Conservation (phyloP, 345 rosid species). For the Murraya paniculata region DNA sequence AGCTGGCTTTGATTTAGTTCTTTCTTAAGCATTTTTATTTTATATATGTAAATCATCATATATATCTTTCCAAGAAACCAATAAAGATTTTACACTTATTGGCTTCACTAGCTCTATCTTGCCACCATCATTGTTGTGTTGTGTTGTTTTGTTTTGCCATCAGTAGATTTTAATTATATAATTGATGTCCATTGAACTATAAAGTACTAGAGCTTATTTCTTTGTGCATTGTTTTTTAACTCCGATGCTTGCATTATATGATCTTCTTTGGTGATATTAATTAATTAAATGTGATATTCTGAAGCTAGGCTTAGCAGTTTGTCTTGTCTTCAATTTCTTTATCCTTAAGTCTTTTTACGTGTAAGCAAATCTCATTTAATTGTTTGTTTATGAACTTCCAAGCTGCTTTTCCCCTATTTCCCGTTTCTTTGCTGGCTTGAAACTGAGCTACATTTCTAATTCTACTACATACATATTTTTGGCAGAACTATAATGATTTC, state of each 20-base stretch:
- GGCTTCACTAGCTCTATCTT: neutral
- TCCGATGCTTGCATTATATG: constrained; percentile 13
- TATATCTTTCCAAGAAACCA: constrained; percentile 1
- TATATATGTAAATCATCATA: neutral
- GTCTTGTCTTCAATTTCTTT: constrained; percentile 29
- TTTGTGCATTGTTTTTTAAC: neutral
- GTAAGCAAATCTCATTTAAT: constrained; percentile 3
- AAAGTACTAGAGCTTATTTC: neutral
- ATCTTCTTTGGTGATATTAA: neutral
- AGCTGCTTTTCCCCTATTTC: constrained; percentile 29
- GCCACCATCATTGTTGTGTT: neutral
- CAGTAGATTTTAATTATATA: neutral
- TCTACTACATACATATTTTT: neutral
- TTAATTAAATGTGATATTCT: constrained; percentile 1
- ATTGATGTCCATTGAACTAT: neutral
- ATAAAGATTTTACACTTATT: neutral
- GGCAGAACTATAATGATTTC: constrained; percentile 21
- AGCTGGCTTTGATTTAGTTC: too few relatives aligned
- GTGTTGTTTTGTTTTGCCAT: neutral
- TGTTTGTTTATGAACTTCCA: constrained; percentile 39
- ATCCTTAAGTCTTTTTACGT: constrained; percentile 2
- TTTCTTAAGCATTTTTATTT: constrained; percentile 3
- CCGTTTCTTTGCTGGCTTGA: constrained; percentile 37
- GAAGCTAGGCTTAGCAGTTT: constrained; percentile 21
- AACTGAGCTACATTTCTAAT: neutral